These are phyloP conservation scores for Zygnema cylindricum DNA, from an alignment of 139 green algal species.

Conservation along the genomic window DNA sequence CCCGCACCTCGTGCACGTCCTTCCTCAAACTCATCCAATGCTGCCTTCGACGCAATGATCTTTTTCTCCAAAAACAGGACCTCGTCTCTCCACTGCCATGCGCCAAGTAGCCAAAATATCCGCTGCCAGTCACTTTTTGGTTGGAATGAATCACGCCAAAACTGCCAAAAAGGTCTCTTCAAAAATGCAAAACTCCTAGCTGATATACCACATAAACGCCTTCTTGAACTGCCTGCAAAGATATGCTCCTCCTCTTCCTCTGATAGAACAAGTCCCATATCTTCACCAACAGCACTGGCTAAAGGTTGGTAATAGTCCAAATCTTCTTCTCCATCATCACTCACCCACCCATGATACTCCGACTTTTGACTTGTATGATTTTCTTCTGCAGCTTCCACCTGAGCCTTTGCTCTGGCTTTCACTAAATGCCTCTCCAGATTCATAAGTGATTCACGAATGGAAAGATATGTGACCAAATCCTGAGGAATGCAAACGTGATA, in stretches of 20 bases:
- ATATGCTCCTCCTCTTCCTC: slow-evolving; percentile 24
- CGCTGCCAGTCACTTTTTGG: not conserved
- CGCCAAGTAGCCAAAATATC: slow-evolving; percentile 22
- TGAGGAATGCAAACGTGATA: slow-evolving; percentile 37
- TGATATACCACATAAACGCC: not conserved
- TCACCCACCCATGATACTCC: slow-evolving; percentile 2
- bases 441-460: not conserved
- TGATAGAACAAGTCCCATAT: not conserved
- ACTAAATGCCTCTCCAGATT: not conserved
- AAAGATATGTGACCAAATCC: slow-evolving; percentile 13
- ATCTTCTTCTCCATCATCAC: not conserved
- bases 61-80: slow-evolving; percentile 30
- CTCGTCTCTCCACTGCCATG: slow-evolving; percentile 39
- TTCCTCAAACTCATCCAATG: slow-evolving; percentile 4
- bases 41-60: not conserved
- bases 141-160: not conserved
- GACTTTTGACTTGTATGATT: not conserved
- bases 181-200: not conserved
- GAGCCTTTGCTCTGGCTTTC: not conserved
- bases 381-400: not conserved
- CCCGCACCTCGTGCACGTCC: slow-evolving; percentile 39
- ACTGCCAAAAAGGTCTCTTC: not conserved
- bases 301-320: not conserved
- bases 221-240: not conserved
- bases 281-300: not conserved